Evolutionary conservation across 169 alveolate genomes (phyloP).

Genomic region (Theileria parva): DNA sequence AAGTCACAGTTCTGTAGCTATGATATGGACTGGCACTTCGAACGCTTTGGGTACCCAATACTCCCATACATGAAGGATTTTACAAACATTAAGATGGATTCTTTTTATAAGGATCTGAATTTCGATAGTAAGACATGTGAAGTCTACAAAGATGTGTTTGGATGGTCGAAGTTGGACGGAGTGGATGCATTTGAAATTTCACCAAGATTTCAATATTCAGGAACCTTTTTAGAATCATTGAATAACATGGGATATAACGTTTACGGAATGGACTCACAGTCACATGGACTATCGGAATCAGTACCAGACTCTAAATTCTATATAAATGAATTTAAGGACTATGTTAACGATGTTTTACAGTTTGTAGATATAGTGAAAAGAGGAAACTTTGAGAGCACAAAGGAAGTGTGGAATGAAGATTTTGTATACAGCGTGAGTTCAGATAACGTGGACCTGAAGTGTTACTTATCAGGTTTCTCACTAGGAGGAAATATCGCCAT

Average conservation of each 20-base stretch:
- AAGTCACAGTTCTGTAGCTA: constrained; percentile 61
- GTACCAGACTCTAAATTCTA: constrained; percentile 31
- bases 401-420: constrained; percentile 25
- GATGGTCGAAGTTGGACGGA: constrained; percentile 37
- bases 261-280: constrained; percentile 71
- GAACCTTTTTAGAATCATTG: constrained; percentile 65
- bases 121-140: constrained; percentile 17
- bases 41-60: constrained; percentile 35
- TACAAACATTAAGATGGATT: constrained; percentile 11
- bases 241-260: constrained; percentile 64
- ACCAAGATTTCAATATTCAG: constrained; percentile 49
- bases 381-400: constrained; percentile 42
- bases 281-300: constrained; percentile 71
- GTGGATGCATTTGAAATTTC: constrained; percentile 20
- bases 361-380: constrained; percentile 63
- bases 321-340: constrained; percentile 50
- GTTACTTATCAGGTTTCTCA: constrained; percentile 66
- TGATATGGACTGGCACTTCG: constrained; percentile 53
- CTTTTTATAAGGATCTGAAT: constrained; percentile 22
- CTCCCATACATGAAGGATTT: constrained; percentile 27
- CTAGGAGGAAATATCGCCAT: constrained; percentile 72
- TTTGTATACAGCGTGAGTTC: constrained; percentile 33
- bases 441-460: constrained; percentile 37
- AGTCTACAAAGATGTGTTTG: constrained; percentile 26
- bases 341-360: constrained; percentile 70